These are phyloP conservation scores for Nephelium lappaceum DNA, from an alignment of 345 rosid species.

Conservation along the genomic window DNA sequence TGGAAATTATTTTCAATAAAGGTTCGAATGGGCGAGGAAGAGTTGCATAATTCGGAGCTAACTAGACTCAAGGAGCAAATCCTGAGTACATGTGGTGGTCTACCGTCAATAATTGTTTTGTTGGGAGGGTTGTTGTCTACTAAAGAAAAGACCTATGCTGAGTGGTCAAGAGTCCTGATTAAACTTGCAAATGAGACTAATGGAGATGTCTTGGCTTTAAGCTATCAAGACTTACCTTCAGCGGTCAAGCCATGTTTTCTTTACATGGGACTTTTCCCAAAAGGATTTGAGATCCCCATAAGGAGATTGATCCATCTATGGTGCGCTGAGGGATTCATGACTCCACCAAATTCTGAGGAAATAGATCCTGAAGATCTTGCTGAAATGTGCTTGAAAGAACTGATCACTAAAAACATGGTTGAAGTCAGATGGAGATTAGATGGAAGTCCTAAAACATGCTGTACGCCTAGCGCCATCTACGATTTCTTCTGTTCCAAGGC, in stretches of 20 bases:
- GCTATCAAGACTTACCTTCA: too few relatives aligned
- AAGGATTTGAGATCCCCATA: conserved; percentile 25
- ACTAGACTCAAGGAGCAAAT: background rate
- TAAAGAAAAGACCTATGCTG: background rate
- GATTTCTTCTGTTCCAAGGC: conserved; percentile 22
- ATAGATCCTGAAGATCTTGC: conserved; percentile 22
- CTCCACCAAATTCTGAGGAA: background rate
- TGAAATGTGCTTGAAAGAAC: conserved; percentile 19
- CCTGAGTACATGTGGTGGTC: too few relatives aligned
- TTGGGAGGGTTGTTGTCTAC: too few relatives aligned
- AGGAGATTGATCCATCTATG: conserved; percentile 39
- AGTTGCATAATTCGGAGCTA: too few relatives aligned
- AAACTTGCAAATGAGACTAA: too few relatives aligned
- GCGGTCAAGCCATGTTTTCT: too few relatives aligned
- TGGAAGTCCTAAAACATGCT: too few relatives aligned
- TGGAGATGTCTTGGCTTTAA: too few relatives aligned
- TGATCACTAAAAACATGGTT: conserved; percentile 26
- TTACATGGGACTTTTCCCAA: too few relatives aligned
- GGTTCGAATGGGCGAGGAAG: background rate
- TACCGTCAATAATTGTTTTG: too few relatives aligned
- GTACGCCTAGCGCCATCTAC: background rate
- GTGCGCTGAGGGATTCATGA: conserved; percentile 39
- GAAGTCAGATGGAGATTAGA: conserved; percentile 38
- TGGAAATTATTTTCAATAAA: background rate
- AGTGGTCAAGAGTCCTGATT: background rate